Evolutionary conservation across 129 eudicot species (phyloP).

Genomic region (Escallonia herrerae): DNA sequence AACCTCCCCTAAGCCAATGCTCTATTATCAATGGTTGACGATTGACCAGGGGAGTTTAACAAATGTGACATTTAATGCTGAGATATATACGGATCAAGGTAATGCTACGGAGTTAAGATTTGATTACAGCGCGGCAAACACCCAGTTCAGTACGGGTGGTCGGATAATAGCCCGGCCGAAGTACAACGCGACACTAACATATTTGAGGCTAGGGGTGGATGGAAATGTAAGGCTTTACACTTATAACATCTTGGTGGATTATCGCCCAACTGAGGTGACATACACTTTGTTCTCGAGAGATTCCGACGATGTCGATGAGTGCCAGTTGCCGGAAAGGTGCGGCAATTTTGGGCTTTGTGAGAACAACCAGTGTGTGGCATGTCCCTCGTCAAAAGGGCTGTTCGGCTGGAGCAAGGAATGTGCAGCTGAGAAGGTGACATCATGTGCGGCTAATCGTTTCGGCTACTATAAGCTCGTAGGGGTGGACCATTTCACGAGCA

Average conservation of each 20-base stretch:
- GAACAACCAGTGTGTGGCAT: conserved; percentile 44
- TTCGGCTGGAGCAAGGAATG: conserved; percentile 49
- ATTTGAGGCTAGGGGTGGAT: conserved; percentile 46
- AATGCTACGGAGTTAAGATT: conserved; percentile 5
- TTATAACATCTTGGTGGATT: conserved; percentile 20
- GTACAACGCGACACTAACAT: conserved; percentile 35
- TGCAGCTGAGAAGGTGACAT: conserved; percentile 10
- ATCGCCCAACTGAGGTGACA: conserved; percentile 29
- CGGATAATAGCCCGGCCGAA: conserved; percentile 5
- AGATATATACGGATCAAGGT: not conserved
- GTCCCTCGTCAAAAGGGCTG: conserved; percentile 36
- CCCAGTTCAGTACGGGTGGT: not conserved
- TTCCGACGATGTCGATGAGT: conserved; percentile 15
- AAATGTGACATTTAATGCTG: conserved; percentile 12
- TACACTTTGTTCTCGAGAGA: conserved; percentile 26
- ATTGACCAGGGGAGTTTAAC: conserved; percentile 17
- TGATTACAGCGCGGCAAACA: not conserved
- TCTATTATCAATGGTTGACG: conserved; percentile 27
- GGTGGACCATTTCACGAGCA: conserved; percentile 45
- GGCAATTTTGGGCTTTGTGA: conserved; percentile 46
- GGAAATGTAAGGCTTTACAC: conserved; percentile 43
- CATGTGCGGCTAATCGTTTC: conserved; percentile 25
- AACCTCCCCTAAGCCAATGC: conserved; percentile 25
- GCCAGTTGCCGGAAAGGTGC: conserved; percentile 43
- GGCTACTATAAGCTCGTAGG: conserved; percentile 40